Conservation (phyloP, 139 green algal species). For the Nannochloris sp. region DNA sequence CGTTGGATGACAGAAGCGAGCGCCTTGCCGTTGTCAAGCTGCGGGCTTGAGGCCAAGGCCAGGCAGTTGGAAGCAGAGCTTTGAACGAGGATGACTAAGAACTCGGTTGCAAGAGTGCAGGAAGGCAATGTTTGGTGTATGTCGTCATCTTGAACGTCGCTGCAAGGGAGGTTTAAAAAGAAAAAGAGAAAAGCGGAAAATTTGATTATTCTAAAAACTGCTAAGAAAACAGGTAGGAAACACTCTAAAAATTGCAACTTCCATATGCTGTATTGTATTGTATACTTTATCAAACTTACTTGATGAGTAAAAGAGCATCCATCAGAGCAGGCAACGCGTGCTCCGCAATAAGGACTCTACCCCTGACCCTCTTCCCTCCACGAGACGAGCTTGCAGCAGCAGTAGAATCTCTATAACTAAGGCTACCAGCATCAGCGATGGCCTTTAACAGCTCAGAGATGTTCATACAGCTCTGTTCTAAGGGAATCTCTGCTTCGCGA, state of each 20-base stretch:
- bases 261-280: too few relatives aligned
- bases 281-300: not conserved
- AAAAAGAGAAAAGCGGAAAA: too few relatives aligned
- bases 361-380: not conserved
- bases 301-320: not conserved
- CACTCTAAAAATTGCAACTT: too few relatives aligned
- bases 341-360: not conserved
- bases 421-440: not conserved
- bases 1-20: not conserved
- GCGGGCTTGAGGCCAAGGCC: not conserved
- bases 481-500: not conserved
- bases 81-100: not conserved
- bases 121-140: not conserved
- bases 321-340: not conserved
- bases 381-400: not conserved
- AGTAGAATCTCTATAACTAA: not conserved
- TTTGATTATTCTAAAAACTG: too few relatives aligned
- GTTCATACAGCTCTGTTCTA: not conserved
- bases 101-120: not conserved
- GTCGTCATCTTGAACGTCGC: not conserved
- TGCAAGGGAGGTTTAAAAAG: not conserved
- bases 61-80: not conserved
- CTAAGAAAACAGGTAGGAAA: too few relatives aligned
- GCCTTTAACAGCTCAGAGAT: not conserved
- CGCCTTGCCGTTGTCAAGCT: not conserved